Evolutionary conservation across 2,329 filamentous ascomycete species (phyloP).

Genomic region (Aureobasidium sp.): DNA sequence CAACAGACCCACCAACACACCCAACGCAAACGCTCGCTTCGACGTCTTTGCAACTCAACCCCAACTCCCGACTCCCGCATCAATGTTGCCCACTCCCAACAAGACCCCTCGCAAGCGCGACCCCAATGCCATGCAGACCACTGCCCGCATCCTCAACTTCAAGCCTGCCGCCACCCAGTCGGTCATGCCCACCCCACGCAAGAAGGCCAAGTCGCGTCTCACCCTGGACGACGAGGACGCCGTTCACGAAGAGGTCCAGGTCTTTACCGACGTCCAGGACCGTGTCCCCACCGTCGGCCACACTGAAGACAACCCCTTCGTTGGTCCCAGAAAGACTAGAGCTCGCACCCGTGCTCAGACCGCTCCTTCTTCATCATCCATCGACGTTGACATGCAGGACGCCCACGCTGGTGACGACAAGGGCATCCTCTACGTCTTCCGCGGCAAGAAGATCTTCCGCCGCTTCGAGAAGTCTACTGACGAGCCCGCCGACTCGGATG

Average conservation of each 20-base stretch:
- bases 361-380: conserved; percentile 41
- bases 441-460: conserved; percentile 70
- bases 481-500: conserved; percentile 28
- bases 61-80: neutral
- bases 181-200: conserved; percentile 50
- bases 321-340: conserved; percentile 35
- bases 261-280: conserved; percentile 75
- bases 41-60: conserved; percentile 6
- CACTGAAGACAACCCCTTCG: conserved; percentile 65
- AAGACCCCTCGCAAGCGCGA: conserved; percentile 64
- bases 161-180: conserved; percentile 56
- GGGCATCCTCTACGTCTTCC: conserved; percentile 68
- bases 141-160: conserved; percentile 43
- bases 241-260: conserved; percentile 44
- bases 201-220: conserved; percentile 27
- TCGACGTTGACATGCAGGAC: conserved; percentile 48
- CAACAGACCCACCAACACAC: neutral
- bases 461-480: conserved; percentile 46
- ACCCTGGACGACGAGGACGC: conserved; percentile 22
- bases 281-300: conserved; percentile 57
- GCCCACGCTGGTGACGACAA: conserved; percentile 53
- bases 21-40: neutral
- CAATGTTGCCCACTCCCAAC: conserved; percentile 65
- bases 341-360: conserved; percentile 35
- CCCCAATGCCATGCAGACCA: conserved; percentile 34